A percentile compares a stretch with the other conserved stretches of the same genome.
These are phyloP conservation scores for Taxillus chinensis DNA, from an alignment of 164 flowering plant genomes.

Conservation along the genomic window DNA sequence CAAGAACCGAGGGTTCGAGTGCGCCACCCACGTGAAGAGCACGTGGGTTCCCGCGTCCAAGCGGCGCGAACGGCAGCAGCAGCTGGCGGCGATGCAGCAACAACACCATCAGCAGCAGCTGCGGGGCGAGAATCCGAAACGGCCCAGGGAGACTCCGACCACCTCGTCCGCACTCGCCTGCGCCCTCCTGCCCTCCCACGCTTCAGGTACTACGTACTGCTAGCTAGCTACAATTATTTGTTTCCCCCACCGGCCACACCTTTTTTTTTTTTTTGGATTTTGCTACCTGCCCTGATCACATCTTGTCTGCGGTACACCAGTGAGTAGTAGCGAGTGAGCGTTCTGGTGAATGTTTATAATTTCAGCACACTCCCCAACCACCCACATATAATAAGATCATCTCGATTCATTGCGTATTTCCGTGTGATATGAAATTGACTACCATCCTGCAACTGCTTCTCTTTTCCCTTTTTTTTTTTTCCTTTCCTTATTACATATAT, in stretches of 20 bases:
- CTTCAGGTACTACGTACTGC: slow-evolving; percentile 30
- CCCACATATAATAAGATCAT: no score
- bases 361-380: no score
- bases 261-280: no score
- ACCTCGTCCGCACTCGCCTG: slow-evolving; percentile 27
- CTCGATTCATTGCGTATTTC: no score
- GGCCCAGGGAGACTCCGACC: slow-evolving; percentile 40
- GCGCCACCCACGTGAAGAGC: slow-evolving; percentile 73
- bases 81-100: slow-evolving; percentile 22
- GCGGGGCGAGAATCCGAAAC: slow-evolving; percentile 27
- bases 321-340: no score
- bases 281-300: no score
- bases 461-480: no score
- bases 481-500: no score
- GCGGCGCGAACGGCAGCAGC: slow-evolving; percentile 64
- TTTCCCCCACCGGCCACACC: background rate
- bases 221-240: background rate
- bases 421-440: no score
- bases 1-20: slow-evolving; percentile 66
- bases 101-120: slow-evolving; percentile 21
- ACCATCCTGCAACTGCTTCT: no score
- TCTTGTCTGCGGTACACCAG: no score
- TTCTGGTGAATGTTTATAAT: no score
- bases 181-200: slow-evolving; percentile 27
- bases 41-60: slow-evolving; percentile 84